Evolutionary conservation across 257 asterid genomes (phyloP).

Genomic region (Parsonsia alboflavescens): DNA sequence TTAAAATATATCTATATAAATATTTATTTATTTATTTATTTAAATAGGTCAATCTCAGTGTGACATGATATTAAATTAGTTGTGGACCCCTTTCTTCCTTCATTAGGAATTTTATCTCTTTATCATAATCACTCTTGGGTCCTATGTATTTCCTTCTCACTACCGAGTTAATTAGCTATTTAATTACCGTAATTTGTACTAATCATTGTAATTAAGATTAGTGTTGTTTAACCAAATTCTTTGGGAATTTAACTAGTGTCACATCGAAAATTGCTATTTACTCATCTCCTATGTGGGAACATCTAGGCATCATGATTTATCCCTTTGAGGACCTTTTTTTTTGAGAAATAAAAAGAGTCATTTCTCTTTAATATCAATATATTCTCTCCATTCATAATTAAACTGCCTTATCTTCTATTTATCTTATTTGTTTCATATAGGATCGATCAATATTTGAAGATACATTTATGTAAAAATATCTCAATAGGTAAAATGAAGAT

Average conservation of each 20-base stretch:
- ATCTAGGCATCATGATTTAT: too few relatives aligned
- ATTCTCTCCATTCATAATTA: too few relatives aligned
- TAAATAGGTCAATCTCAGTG: conserved; percentile 18
- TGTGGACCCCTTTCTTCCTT: conserved; percentile 19
- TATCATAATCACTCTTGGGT: conserved; percentile 5
- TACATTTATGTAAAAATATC: too few relatives aligned
- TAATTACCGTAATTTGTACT: not conserved
- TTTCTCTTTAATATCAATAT: too few relatives aligned
- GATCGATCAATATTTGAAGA: too few relatives aligned
- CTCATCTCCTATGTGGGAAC: too few relatives aligned
- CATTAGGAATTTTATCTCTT: conserved; percentile 16
- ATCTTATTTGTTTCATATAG: too few relatives aligned
- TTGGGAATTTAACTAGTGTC: not conserved
- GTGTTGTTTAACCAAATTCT: not conserved
- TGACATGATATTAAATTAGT: conserved; percentile 8
- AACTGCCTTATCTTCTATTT: too few relatives aligned
- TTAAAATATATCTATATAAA: too few relatives aligned
- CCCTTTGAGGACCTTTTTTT: too few relatives aligned
- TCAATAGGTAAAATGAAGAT: too few relatives aligned
- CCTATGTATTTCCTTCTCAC: conserved; percentile 1
- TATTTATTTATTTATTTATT: not conserved
- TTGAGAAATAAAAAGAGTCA: too few relatives aligned
- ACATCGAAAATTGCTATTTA: not conserved
- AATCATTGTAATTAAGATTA: not conserved
- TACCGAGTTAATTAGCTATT: not conserved